A percentile compares a stretch with the other conserved stretches of the same genome.
These are phyloP conservation scores for Dothideomycetidae sp. DNA, from an alignment of 2,329 filamentous ascomycete genomes.

Conservation along the genomic window DNA sequence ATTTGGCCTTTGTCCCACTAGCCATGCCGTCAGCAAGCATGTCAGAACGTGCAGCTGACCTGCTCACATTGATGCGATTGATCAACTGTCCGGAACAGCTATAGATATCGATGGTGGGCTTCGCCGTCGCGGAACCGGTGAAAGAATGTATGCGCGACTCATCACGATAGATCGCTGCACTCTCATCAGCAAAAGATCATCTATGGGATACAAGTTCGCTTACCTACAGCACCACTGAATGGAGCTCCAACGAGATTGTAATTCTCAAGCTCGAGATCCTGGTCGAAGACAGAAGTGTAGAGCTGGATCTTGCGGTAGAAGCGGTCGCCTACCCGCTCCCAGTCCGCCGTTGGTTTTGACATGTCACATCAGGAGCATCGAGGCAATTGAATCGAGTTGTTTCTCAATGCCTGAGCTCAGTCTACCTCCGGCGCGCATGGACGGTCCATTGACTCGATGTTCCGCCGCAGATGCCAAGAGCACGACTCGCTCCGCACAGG, in stretches of 20 bases:
- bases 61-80: constrained; percentile 51
- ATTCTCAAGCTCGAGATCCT: constrained; percentile 87
- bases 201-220: constrained; percentile 14
- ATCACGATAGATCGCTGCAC: constrained; percentile 73
- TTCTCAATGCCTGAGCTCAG: no score
- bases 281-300: constrained; percentile 85
- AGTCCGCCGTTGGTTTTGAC: constrained; percentile 65
- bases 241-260: constrained; percentile 84
- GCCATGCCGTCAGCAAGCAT: constrained; percentile 14
- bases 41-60: background rate
- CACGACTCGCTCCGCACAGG: no score
- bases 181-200: constrained; percentile 14
- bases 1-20: constrained; percentile 83
- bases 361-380: constrained; percentile 16
- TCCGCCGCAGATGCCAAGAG: no score
- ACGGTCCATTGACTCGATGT: no score
- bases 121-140: constrained; percentile 54
- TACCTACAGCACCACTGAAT: constrained; percentile 87
- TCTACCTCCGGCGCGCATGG: no score
- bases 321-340: constrained; percentile 83
- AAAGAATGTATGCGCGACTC: constrained; percentile 71
- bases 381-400: no score
- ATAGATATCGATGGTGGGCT: constrained; percentile 85
- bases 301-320: constrained; percentile 93
- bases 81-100: constrained; percentile 84